Evolutionary conservation across 306 rosid genomes (phyloP).

Genomic region (Rubus parviflorus): DNA sequence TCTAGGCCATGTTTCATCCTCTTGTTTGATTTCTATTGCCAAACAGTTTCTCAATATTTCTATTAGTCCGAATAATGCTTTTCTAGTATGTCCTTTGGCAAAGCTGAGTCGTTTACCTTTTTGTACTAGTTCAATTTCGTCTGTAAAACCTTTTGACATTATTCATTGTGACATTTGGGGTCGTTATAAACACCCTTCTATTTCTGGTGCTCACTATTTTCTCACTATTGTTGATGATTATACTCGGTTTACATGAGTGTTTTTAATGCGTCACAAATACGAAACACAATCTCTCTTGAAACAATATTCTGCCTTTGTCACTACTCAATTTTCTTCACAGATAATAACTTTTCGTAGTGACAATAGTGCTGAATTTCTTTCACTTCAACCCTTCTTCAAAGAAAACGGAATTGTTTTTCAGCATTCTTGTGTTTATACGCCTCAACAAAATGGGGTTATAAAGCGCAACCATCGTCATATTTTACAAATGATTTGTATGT

Average conservation of each 20-base stretch:
- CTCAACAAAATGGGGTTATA: conserved; percentile 14
- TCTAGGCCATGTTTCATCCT: background rate
- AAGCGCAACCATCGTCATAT: background rate
- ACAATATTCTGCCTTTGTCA: background rate
- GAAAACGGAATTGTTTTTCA: too few relatives aligned
- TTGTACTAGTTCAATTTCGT: background rate
- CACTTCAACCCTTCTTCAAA: too few relatives aligned
- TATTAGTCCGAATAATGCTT: background rate
- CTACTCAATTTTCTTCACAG: background rate
- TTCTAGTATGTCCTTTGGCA: conserved; percentile 1
- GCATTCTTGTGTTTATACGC: background rate
- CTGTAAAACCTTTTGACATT: conserved; percentile 14
- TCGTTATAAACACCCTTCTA: background rate
- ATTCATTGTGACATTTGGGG: conserved; percentile 27
- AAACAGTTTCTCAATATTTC: too few relatives aligned
- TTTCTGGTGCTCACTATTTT: conserved; percentile 2
- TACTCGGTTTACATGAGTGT: background rate
- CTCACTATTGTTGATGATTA: conserved; percentile 21
- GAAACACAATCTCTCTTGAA: background rate
- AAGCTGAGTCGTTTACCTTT: background rate
- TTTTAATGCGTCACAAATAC: background rate
- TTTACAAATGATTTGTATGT: too few relatives aligned
- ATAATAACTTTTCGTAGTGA: background rate
- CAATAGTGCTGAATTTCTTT: background rate
- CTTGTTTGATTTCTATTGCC: background rate